Percentiles rank a stretch among this genome's conserved stretches.
These are phyloP conservation scores for Citrus sinensis DNA, from an alignment of 345 rosid species.

Conservation along the genomic window DNA sequence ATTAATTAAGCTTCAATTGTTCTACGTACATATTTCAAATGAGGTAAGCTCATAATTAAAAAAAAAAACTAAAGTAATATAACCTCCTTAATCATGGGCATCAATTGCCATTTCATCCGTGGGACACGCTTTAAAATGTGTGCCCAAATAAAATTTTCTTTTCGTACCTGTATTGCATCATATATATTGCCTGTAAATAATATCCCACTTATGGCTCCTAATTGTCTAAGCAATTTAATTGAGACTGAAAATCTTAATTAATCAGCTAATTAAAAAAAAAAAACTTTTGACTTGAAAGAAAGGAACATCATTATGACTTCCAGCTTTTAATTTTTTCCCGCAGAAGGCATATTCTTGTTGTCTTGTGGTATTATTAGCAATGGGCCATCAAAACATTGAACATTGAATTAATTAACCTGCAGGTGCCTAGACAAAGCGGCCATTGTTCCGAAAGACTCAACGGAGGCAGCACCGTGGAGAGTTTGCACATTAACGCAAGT, in stretches of 20 bases:
- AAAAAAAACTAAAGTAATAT: background rate
- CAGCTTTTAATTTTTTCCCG: background rate
- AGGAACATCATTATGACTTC: background rate
- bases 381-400: too few relatives aligned
- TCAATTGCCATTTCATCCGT: too few relatives aligned
- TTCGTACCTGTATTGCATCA: too few relatives aligned
- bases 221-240: background rate
- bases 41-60: background rate
- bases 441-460: slow-evolving; percentile 13
- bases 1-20: background rate
- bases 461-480: slow-evolving; percentile 15
- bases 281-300: background rate
- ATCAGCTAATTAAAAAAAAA: background rate
- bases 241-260: background rate
- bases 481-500: slow-evolving; percentile 52
- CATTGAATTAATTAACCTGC: background rate
- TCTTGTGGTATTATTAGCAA: too few relatives aligned
- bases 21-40: background rate
- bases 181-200: too few relatives aligned
- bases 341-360: too few relatives aligned
- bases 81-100: too few relatives aligned
- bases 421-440: slow-evolving; percentile 50
- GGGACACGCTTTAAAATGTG: too few relatives aligned
- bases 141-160: too few relatives aligned
- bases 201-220: too few relatives aligned